phyloP scores from a whole-genome alignment of 495 filamentous ascomycete genomes.

The Choiromyces venosus region DNA sequence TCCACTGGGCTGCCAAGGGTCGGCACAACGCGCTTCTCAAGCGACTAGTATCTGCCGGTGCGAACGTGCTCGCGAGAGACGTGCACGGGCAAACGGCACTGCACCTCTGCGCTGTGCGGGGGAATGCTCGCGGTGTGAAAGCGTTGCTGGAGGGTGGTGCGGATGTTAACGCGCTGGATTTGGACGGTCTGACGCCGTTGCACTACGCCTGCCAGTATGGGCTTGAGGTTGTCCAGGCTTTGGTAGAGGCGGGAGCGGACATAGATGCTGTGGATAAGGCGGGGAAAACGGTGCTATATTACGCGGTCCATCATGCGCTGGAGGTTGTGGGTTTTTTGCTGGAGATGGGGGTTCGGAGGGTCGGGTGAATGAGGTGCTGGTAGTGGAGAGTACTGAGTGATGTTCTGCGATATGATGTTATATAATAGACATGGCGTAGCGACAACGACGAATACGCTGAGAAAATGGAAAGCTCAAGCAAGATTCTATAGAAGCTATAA shows the following conservation, averaged over 20 bases:
- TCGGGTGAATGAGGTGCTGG: background rate
- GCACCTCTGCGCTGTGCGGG: no score
- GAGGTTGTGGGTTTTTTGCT: slow-evolving; percentile 11
- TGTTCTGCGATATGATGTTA: background rate
- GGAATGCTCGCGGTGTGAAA: no score
- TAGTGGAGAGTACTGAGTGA: background rate
- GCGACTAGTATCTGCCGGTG: no score
- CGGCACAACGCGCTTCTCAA: no score
- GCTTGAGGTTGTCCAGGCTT: background rate
- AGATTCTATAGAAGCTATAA: background rate
- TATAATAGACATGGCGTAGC: no score
- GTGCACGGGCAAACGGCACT: no score
- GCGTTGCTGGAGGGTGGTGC: slow-evolving; percentile 19
- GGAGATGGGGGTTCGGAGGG: slow-evolving; percentile 8
- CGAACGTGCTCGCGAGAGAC: no score
- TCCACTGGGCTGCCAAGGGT: no score
- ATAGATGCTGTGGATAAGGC: slow-evolving; percentile 11
- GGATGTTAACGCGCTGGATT: slow-evolving; percentile 17
- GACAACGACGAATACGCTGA: no score
- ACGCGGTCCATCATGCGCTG: slow-evolving; percentile 5
- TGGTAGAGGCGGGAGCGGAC: slow-evolving; percentile 20
- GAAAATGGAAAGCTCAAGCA: background rate
- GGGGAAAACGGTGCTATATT: slow-evolving; percentile 14
- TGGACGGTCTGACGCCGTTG: slow-evolving; percentile 18
- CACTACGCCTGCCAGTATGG: slow-evolving; percentile 21